Base-by-base conservation (phyloP, 208 protist species). In the Crithidia brevicula region DNA sequence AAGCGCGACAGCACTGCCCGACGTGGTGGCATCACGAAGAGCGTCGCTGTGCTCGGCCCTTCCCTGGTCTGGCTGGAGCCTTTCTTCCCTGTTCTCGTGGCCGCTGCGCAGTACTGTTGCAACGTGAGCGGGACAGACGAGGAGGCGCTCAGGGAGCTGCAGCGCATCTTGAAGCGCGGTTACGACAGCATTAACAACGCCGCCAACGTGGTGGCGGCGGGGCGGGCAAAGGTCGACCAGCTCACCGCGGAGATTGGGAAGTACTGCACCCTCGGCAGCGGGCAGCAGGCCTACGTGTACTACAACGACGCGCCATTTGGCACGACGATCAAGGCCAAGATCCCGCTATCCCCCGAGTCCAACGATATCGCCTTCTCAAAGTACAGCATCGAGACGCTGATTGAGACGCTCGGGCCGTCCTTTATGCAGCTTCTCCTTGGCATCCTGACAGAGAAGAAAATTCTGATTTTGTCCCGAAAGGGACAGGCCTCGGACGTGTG, bases 1-100 rank as follows among this genome's bases (percentile, higher is more conserved):
- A 88, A 83, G 74, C 72, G 62, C 22, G 86, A 94, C 66, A 79
- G 53, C 62, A 61, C 74, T 25, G 83, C 72, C 10, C 75, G 84
- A 1, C 86, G 89, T 36, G 89, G 89, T 30, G 86, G 89, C 45
- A 83, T 91, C 40, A 94, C 82, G n/a, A 94, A 94, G 68, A 87
- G 79, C 53, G 84, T 94, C 20, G 86, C 89, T 0, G 60, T 88
- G 2, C 53, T 94, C 6, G 89, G 89, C 1, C 83, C 82, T 0
- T 92, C 82, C 10, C 53, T 92, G 31, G 72, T 72, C 27, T 91
- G 81, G 81, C 77, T 94, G 22, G 83, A 94, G 67, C 76, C 77
- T 20, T 92, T 94, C 67, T 92, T 89, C 57, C 78, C 83, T 3
- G 50, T 89, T 10, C 69, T 92, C 20, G 82, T 89, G 3, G 80